Percentiles rank a stretch among this genome's conserved stretches.
These are phyloP conservation scores for Sarocladium brachiariae DNA, from an alignment of 2,329 filamentous ascomycete genomes.

Conservation along the genomic window DNA sequence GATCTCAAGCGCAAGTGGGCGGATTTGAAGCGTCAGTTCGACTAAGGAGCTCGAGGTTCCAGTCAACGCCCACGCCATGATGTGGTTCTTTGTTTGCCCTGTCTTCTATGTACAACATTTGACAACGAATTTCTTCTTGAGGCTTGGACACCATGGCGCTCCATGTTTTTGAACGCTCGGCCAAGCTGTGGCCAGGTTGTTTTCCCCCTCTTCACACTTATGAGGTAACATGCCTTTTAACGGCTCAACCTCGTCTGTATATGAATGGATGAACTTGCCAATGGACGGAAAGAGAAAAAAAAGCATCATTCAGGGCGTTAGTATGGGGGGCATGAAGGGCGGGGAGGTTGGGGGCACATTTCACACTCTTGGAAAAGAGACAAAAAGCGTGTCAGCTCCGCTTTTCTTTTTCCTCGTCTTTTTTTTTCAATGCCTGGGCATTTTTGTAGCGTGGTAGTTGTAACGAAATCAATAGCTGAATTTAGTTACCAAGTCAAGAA, in stretches of 20 bases:
- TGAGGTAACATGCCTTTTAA: no score
- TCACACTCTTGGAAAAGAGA: background rate
- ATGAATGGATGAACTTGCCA: background rate
- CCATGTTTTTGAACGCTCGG: background rate
- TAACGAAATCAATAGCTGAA: background rate
- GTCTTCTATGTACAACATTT: background rate
- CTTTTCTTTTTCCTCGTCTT: background rate
- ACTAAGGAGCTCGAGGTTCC: constrained; percentile 11
- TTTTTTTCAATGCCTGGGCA: background rate
- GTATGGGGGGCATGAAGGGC: background rate
- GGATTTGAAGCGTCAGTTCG: constrained; percentile 59
- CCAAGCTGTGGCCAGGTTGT: no score
- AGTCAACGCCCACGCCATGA: background rate
- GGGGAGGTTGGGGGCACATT: background rate
- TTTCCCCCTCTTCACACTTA: no score
- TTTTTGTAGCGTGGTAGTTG: background rate
- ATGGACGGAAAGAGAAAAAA: background rate
- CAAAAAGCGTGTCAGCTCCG: background rate
- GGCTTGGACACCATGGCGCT: constrained; percentile 1
- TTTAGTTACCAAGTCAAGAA: background rate
- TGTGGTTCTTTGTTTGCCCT: background rate
- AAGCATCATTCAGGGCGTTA: background rate
- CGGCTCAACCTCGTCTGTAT: no score
- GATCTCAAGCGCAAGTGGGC: constrained; percentile 69
- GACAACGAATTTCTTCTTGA: background rate